Evolutionary conservation across 2,329 filamentous ascomycete species (phyloP), one percentile per base, ranked within the genome.

Genomic region (Penicillium digitatum): DNA sequence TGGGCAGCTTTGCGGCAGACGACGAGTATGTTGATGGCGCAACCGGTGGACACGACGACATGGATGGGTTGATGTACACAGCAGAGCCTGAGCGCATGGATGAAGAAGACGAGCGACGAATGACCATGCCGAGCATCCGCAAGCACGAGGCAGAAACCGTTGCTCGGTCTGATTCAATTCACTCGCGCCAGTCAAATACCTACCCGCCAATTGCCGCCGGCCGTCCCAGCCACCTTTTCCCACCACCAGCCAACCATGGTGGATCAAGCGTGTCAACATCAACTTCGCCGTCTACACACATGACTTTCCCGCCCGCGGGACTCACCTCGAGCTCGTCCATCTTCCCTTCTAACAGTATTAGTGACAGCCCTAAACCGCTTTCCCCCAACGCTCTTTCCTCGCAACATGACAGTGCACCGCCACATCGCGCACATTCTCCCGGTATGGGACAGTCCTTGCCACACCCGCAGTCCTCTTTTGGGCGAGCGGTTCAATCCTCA

Each of bases 301-400:
- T 75, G 62, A 70, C 73, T 10, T 76, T 75, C 61, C 71, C 75
- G 20, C 66, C 73, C 10, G 64, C 71, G 14, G 69, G 71, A 53
- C 73, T 65, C 58, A 63, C 60, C 62, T 77, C 72, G 18, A 79
- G 76, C 55, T 77, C 78, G 44, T 82, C 81, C 18, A 81, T 91
- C 61, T 95, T 90, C 69, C 82, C 85, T 9, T 86, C 90, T 60
- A 82, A 83, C 50, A 82, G 78, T 55, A 88, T 95, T 77, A 94
- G 88, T 3, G 90, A 96, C 72, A 95, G 89, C 62, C 90, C 91
- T 0, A 95, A 92, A 68, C 87, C 91, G 4, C 78, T 95, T 38
- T 79, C 77, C 24, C 77, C 77, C n/a, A 76, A 74, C 58, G 67
- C 71, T 12, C 64, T 72, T 34, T 66, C 68, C 27, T 72, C 73